Evolutionary conservation across 1,284 basidiomycete genomes (phyloP).

Genomic region (Fistulinella staudtii): DNA sequence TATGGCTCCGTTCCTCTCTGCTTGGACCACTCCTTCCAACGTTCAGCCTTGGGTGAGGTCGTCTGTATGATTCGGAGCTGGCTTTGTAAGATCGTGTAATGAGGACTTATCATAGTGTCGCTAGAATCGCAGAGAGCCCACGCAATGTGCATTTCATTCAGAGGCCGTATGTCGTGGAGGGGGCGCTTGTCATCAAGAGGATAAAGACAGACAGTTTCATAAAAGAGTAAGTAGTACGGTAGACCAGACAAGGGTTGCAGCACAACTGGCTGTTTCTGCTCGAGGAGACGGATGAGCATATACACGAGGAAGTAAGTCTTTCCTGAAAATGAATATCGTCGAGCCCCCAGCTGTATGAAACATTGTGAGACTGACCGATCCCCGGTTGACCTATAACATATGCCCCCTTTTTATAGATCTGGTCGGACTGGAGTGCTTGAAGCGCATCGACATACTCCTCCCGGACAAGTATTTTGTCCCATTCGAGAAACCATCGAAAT

Average conservation of each 20-base stretch:
- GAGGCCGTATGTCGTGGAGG: too few species aligned
- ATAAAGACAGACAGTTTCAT: not conserved
- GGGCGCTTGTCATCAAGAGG: accelerated
- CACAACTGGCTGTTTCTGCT: not conserved
- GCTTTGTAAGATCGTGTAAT: not conserved
- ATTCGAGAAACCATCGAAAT: not conserved
- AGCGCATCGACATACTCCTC: not conserved
- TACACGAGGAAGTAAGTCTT: conserved; percentile 2
- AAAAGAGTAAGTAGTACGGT: not conserved
- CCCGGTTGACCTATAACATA: conserved; percentile 2
- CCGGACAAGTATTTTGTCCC: not conserved
- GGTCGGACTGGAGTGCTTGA: not conserved
- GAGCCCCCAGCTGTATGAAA: not conserved
- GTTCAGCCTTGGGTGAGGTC: not conserved
- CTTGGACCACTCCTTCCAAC: conserved; percentile 1
- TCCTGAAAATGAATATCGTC: not conserved
- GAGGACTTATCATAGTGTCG: not conserved
- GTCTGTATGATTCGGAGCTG: not conserved
- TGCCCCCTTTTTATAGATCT: accelerated
- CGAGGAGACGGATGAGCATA: not conserved
- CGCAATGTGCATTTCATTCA: not conserved
- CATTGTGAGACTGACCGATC: not conserved
- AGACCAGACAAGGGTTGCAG: not conserved
- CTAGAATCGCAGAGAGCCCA: conserved; percentile 2
- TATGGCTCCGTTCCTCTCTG: not conserved